Conservation (phyloP, 2,329 filamentous ascomycete species). For the Chrysoporthe deuterocubensis region DNA sequence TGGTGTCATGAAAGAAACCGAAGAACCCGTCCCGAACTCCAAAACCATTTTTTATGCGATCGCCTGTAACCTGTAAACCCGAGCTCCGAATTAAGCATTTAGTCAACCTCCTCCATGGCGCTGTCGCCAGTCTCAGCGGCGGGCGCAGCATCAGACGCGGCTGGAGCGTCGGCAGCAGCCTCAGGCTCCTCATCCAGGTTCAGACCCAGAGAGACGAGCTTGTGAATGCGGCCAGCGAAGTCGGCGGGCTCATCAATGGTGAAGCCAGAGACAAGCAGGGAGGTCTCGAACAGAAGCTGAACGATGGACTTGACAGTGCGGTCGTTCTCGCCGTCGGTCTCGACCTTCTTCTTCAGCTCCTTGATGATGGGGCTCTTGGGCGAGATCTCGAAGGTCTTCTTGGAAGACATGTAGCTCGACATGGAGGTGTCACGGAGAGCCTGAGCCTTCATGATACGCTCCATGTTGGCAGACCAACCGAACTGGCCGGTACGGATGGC, state of each 20-base stretch:
- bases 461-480: slow-evolving; percentile 99
- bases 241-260: slow-evolving; percentile 98
- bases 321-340: slow-evolving; percentile 96
- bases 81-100: slow-evolving; percentile 45
- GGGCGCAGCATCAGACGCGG: slow-evolving; percentile 60
- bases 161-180: slow-evolving; percentile 63
- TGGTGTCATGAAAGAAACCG: slow-evolving; percentile 35
- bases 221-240: slow-evolving; percentile 99
- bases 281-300: slow-evolving; percentile 98
- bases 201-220: slow-evolving; percentile 95
- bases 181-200: slow-evolving; percentile 96
- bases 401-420: slow-evolving; percentile 99
- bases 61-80: slow-evolving; percentile 32
- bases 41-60: slow-evolving; percentile 45
- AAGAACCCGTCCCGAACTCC: slow-evolving; percentile 44
- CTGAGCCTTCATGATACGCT: slow-evolving; percentile 99
- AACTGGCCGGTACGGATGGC: slow-evolving; percentile 99
- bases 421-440: slow-evolving; percentile 99
- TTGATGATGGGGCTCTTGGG: slow-evolving; percentile 96
- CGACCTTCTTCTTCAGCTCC: slow-evolving; percentile 99
- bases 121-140: slow-evolving; percentile 75
- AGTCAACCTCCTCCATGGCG: slow-evolving; percentile 99
- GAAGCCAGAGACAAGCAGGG: slow-evolving; percentile 97
- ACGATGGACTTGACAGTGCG: slow-evolving; percentile 99
- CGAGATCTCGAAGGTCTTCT: slow-evolving; percentile 99